A percentile compares a stretch with the other conserved stretches of the same genome.
Conservation (phyloP, 306 rosid genomes). For the Trichosanthes truncata region DNA sequence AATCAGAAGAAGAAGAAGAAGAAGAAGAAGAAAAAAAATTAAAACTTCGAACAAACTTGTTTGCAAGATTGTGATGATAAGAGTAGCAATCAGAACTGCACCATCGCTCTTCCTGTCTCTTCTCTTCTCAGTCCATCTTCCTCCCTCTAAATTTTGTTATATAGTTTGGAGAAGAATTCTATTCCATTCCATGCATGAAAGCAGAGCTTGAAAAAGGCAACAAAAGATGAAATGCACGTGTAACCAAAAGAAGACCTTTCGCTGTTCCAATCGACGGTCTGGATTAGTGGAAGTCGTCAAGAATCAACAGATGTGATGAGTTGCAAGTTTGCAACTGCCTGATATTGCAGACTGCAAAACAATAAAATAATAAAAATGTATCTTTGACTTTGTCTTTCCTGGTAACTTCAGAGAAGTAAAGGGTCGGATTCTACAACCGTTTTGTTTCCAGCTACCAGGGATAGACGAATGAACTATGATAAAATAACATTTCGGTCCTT, state of each 20-base stretch:
- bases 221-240: constrained; percentile 66
- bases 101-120: constrained; percentile 30
- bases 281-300: constrained; percentile 29
- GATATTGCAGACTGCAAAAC: neutral
- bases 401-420: constrained; percentile 13
- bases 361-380: constrained; percentile 14
- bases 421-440: constrained; percentile 32
- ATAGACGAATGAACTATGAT: too few relatives aligned
- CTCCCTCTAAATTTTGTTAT: constrained; percentile 28
- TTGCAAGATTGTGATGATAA: constrained; percentile 26
- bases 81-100: constrained; percentile 29
- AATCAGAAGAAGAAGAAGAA: neutral
- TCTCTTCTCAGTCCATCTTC: constrained; percentile 9
- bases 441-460: constrained; percentile 8
- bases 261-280: constrained; percentile 39
- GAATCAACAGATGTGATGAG: constrained; percentile 29
- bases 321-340: constrained; percentile 7
- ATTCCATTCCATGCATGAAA: constrained; percentile 99
- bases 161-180: constrained; percentile 74
- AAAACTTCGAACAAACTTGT: constrained; percentile 29
- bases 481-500: too few relatives aligned
- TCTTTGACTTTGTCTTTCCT: constrained; percentile 24
- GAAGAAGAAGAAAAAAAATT: constrained; percentile 12
- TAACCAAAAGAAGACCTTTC: constrained; percentile 29
- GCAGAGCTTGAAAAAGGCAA: constrained; percentile 27